Percentiles rank a stretch among this genome's conserved stretches.
Conservation (phyloP, 2,329 filamentous ascomycete species). For the Madurella mycetomatis region DNA sequence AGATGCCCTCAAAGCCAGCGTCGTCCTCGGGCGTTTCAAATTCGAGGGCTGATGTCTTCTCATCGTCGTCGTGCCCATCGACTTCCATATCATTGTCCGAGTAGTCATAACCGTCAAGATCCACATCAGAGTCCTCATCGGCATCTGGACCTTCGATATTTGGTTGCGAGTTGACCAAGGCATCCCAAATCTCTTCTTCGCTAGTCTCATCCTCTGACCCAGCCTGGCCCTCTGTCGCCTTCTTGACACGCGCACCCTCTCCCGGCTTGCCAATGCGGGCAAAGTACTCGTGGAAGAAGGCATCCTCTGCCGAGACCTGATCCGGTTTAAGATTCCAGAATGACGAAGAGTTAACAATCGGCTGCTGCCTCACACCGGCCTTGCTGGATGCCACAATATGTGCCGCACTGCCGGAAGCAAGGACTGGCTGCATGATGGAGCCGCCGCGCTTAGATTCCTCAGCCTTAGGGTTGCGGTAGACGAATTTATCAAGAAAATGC, state of each 20-base stretch:
- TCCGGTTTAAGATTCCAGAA: conserved; percentile 92
- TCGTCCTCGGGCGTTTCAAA: conserved; percentile 29
- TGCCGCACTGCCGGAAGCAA: conserved; percentile 47
- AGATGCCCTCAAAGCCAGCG: conserved; percentile 37
- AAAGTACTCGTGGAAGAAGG: conserved; percentile 99
- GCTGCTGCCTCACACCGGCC: conserved; percentile 33
- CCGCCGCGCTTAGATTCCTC: conserved; percentile 64
- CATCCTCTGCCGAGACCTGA: conserved; percentile 84
- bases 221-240: conserved; percentile 68
- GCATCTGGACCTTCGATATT: conserved; percentile 45
- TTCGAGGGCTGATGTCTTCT: conserved; percentile 41
- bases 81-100: conserved; percentile 37
- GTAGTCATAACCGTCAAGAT: conserved; percentile 44
- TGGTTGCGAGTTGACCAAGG: conserved; percentile 32
- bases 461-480: conserved; percentile 90
- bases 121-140: conserved; percentile 45
- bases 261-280: conserved; percentile 61
- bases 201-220: conserved; percentile 45
- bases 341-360: conserved; percentile 70
- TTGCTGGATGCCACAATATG: conserved; percentile 55
- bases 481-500: conserved; percentile 95
- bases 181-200: conserved; percentile 35
- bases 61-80: conserved; percentile 32
- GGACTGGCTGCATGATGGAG: conserved; percentile 94
- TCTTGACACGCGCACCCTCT: conserved; percentile 52